These are phyloP conservation scores for Euphorbia tirucalli DNA, from an alignment of 345 rosid genomes.

Conservation along the genomic window DNA sequence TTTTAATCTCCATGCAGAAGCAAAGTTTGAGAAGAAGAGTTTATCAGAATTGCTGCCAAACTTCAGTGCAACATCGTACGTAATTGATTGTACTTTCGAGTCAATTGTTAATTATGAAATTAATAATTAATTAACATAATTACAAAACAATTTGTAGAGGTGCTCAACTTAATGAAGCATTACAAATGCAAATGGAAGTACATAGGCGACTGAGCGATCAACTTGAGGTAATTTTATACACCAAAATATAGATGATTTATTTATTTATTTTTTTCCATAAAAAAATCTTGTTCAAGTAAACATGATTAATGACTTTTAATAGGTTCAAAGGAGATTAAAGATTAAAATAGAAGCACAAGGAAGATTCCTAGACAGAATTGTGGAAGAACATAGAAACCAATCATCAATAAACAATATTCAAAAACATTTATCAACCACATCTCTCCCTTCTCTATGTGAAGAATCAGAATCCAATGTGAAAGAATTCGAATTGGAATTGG, in stretches of 20 bases:
- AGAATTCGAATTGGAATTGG: conserved; percentile 36
- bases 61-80: conserved; percentile 51
- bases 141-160: conserved; percentile 28
- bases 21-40: conserved; percentile 49
- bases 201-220: conserved; percentile 40
- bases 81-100: background rate
- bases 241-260: background rate
- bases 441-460: conserved; percentile 48
- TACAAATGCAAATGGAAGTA: conserved; percentile 45
- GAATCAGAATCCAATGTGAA: conserved; percentile 47
- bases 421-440: conserved; percentile 26
- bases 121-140: background rate
- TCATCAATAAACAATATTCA: background rate
- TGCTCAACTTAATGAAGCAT: conserved; percentile 54
- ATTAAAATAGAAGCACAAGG: conserved; percentile 54
- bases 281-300: too few species aligned
- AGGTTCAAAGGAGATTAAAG: conserved; percentile 55
- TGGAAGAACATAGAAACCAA: conserved; percentile 29
- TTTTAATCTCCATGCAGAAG: conserved; percentile 26
- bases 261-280: background rate
- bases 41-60: conserved; percentile 57
- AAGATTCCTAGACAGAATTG: conserved; percentile 45
- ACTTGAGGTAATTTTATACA: conserved; percentile 39
- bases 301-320: background rate
- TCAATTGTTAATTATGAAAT: background rate